phyloP scores from a whole-genome alignment of 176 grass and related monocot species.

The Olyra latifolia region DNA sequence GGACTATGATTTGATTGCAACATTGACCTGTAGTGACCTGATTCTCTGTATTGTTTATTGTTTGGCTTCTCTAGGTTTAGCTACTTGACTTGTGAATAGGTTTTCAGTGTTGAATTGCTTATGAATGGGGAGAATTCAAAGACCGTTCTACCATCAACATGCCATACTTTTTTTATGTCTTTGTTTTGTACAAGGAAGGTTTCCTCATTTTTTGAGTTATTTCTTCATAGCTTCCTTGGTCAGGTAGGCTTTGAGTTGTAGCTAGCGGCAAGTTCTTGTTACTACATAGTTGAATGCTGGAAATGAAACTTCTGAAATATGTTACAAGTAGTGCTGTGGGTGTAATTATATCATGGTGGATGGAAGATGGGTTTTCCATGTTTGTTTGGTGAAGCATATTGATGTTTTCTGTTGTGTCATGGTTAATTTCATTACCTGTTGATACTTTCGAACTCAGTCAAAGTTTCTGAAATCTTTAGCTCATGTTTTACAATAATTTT shows the following conservation, averaged over 20 bases:
- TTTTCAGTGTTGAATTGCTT: conserved; percentile 23
- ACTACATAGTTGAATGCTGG: neutral
- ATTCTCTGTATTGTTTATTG: conserved; percentile 3
- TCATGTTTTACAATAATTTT: neutral
- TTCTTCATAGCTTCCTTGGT: conserved; percentile 13
- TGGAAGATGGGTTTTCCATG: neutral
- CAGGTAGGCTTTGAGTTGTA: neutral
- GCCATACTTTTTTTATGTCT: conserved; percentile 14
- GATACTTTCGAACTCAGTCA: neutral
- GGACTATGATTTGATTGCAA: neutral
- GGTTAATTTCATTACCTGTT: neutral
- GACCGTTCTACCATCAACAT: neutral
- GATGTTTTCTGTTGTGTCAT: neutral
- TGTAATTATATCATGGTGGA: neutral
- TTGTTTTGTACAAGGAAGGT: neutral
- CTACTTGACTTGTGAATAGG: neutral
- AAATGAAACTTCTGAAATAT: neutral
- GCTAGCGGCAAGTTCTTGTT: neutral
- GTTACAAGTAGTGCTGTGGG: neutral
- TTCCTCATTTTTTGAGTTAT: neutral
- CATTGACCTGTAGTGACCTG: neutral
- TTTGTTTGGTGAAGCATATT: neutral
- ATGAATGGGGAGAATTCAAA: neutral
- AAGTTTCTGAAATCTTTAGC: neutral
- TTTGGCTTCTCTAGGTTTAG: conserved; percentile 7